phyloP scores from a whole-genome alignment of 2,329 filamentous ascomycete genomes.

The Huntiella abstrusa region DNA sequence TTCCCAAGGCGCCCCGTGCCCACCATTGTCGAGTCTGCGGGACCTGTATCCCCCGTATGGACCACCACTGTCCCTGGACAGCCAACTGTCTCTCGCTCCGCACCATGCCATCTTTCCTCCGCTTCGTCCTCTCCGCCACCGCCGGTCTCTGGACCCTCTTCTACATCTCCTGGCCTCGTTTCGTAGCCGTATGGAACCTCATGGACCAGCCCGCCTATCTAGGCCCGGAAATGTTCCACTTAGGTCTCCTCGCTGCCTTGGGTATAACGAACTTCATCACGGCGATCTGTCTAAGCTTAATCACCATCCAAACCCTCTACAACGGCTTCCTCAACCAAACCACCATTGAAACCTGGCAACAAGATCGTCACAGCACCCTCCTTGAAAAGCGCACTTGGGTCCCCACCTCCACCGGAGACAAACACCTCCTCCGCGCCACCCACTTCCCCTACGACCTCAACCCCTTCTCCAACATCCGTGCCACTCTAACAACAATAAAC shows the following conservation, averaged over 20 bases:
- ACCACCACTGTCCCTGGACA: conserved; percentile 78
- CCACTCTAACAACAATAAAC: conserved; percentile 56
- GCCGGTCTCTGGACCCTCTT: conserved; percentile 42
- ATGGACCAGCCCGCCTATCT: conserved; percentile 56
- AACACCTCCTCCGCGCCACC: conserved; percentile 38
- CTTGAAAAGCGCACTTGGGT: conserved; percentile 27
- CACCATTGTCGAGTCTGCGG: conserved; percentile 67
- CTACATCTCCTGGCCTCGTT: conserved; percentile 40
- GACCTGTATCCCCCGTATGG: conserved; percentile 63
- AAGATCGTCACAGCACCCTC: conserved; percentile 42
- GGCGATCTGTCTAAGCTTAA: conserved; percentile 41
- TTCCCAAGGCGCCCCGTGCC: conserved; percentile 55
- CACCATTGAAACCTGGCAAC: conserved; percentile 66
- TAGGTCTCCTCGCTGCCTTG: conserved; percentile 43
- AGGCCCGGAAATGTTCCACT: conserved; percentile 41
- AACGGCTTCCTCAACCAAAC: conserved; percentile 51
- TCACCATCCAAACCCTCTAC: conserved; percentile 43
- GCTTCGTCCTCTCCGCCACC: conserved; percentile 56
- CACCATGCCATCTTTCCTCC: conserved; percentile 66
- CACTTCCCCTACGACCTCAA: conserved; percentile 74
- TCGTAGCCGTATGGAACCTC: conserved; percentile 40
- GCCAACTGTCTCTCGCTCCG: conserved; percentile 65
- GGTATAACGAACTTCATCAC: conserved; percentile 38
- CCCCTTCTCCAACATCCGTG: conserved; percentile 52
- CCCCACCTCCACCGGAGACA: conserved; percentile 19